phyloP scores from a whole-genome alignment of 345 rosid species.

The Pugionium dolabratum region DNA sequence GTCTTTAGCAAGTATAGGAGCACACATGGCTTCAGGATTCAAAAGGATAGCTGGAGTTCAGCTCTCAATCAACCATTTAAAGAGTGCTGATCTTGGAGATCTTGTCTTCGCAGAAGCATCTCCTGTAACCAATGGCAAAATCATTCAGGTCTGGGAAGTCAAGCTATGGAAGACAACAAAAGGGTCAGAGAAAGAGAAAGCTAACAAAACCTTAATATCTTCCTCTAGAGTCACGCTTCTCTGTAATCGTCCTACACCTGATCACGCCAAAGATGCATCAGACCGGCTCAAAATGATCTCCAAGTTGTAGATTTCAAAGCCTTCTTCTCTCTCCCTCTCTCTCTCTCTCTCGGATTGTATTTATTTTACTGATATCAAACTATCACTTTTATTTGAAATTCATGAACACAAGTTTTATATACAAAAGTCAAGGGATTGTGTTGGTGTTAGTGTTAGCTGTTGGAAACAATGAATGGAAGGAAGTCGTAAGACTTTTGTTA shows the following conservation, averaged over 20 bases:
- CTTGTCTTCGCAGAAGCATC: slow-evolving; percentile 64
- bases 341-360: too few relatives aligned
- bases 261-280: slow-evolving; percentile 51
- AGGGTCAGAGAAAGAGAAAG: slow-evolving; percentile 27
- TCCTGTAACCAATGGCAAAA: slow-evolving; percentile 67
- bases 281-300: slow-evolving; percentile 54
- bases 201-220: slow-evolving; percentile 45
- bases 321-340: neutral
- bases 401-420: too few relatives aligned
- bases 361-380: too few relatives aligned
- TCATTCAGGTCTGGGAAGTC: slow-evolving; percentile 94
- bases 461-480: too few relatives aligned
- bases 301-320: slow-evolving; percentile 48
- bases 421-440: too few relatives aligned
- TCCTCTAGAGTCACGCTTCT: slow-evolving; percentile 72
- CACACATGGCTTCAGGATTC: slow-evolving; percentile 77
- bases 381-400: too few relatives aligned
- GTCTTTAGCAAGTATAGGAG: slow-evolving; percentile 84
- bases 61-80: slow-evolving; percentile 76
- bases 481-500: too few relatives aligned
- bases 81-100: slow-evolving; percentile 74
- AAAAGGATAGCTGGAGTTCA: slow-evolving; percentile 83
- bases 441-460: too few relatives aligned
- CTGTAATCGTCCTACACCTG: slow-evolving; percentile 71
- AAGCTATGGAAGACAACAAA: slow-evolving; percentile 58